These are phyloP conservation scores for Saturnispora quitensis DNA, from an alignment of 805 yeast species.

Conservation along the genomic window DNA sequence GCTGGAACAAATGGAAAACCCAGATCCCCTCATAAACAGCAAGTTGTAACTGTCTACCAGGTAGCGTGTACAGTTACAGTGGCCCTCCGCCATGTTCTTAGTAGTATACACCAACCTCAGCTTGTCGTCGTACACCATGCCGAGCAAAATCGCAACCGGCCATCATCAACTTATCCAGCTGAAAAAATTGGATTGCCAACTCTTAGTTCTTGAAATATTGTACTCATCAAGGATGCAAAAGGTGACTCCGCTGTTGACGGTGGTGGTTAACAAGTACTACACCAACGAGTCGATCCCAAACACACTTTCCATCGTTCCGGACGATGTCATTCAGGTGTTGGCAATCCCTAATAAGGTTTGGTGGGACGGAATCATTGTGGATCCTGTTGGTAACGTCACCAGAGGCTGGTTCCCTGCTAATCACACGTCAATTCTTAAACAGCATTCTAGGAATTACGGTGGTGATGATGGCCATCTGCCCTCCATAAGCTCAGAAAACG, in stretches of 20 bases:
- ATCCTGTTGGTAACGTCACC: constrained; percentile 32
- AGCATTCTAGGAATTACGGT: background rate
- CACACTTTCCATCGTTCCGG: constrained; percentile 45
- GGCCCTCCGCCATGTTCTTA: background rate
- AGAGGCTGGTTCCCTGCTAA: constrained; percentile 85
- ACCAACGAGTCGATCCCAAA: constrained; percentile 40
- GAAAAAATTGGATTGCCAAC: background rate
- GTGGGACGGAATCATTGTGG: constrained; percentile 72
- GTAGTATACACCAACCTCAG: background rate
- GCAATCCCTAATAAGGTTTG: constrained; percentile 57
- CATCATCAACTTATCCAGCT: background rate
- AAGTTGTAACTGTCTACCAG: too few relatives aligned
- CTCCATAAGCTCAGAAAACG: background rate
- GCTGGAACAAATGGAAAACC: too few relatives aligned
- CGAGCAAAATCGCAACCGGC: background rate
- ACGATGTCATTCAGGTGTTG: constrained; percentile 66
- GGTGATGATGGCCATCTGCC: background rate
- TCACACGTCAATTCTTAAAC: constrained; percentile 4
- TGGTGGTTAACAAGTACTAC: constrained; percentile 48
- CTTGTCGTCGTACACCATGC: background rate
- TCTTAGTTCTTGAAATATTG: background rate
- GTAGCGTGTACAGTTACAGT: too few relatives aligned
- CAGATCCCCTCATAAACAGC: too few relatives aligned
- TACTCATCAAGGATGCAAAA: constrained; percentile 3
- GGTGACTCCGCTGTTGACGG: constrained; percentile 28